A percentile compares a stretch with the other conserved stretches of the same genome.
Evolutionary conservation across 768 basidiomycete genomes (phyloP).

Genomic region (Lactifluus rugatus): DNA sequence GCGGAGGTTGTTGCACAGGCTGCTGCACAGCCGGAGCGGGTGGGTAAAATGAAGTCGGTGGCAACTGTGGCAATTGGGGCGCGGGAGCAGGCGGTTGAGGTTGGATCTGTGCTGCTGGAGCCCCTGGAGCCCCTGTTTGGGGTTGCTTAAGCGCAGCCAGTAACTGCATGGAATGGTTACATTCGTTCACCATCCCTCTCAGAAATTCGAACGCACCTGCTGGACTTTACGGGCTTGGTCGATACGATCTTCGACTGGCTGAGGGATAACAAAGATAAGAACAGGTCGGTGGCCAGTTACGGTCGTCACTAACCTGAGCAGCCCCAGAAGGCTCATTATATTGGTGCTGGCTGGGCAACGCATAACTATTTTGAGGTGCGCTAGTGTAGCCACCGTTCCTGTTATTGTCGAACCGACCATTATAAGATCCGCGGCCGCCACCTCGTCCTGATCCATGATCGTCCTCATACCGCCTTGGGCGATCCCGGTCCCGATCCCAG

Average conservation of each 20-base stretch:
- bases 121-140: conserved; percentile 31
- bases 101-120: conserved; percentile 29
- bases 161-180: conserved; percentile 30
- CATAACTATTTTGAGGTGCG: conserved; percentile 17
- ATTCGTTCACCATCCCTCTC: background rate
- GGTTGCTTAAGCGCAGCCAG: conserved; percentile 76
- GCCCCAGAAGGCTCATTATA: conserved; percentile 24
- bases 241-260: conserved; percentile 65
- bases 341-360: conserved; percentile 26
- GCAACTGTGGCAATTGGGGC: conserved; percentile 23
- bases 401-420: conserved; percentile 22
- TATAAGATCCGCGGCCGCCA: conserved; percentile 33
- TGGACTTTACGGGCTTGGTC: conserved; percentile 86
- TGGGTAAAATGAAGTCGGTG: conserved; percentile 34
- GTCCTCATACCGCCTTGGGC: conserved; percentile 26
- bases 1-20: conserved; percentile 25
- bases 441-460: conserved; percentile 26
- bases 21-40: conserved; percentile 28
- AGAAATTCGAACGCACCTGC: conserved; percentile 35
- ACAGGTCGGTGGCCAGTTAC: too few relatives aligned
- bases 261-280: background rate
- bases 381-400: conserved; percentile 21
- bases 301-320: conserved; percentile 24
- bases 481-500: conserved; percentile 16
- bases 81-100: conserved; percentile 21